phyloP scores from a whole-genome alignment of 148 eudicot species.

The Rhododendron kiyosumense region DNA sequence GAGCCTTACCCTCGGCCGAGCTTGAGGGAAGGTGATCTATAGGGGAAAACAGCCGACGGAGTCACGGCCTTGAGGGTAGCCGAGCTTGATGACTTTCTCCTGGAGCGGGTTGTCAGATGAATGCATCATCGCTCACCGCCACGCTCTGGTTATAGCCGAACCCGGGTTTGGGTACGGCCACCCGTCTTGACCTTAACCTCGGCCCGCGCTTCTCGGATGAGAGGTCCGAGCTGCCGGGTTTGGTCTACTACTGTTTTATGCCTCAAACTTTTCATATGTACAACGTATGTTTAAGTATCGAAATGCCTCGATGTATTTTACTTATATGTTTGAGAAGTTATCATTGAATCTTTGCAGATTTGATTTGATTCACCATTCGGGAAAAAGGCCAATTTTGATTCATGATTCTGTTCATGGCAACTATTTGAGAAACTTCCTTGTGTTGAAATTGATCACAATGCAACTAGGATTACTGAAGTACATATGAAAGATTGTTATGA shows the following conservation, averaged over 20 bases:
- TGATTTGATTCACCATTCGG: background rate
- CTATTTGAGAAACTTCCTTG: background rate
- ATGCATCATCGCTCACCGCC: no score
- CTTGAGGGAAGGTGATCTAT: no score
- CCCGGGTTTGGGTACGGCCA: no score
- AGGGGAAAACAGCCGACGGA: no score
- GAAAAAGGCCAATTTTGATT: background rate
- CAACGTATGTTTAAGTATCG: background rate
- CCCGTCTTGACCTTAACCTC: no score
- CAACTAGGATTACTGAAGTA: background rate
- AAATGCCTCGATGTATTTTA: background rate
- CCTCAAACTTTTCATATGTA: background rate
- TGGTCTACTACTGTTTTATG: background rate
- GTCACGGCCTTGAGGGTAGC: no score
- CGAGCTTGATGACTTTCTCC: no score
- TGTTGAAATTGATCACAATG: background rate
- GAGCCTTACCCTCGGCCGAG: no score
- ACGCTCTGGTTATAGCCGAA: no score
- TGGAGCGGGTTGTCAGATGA: no score
- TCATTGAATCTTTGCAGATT: background rate
- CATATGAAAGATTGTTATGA: background rate
- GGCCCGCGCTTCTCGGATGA: no score
- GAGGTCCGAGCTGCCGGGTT: no score
- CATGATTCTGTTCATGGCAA: background rate
- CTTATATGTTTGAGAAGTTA: background rate